A percentile compares a stretch with the other conserved stretches of the same genome.
These are phyloP conservation scores for Komagataella populi DNA, from an alignment of 805 yeast species.

Conservation along the genomic window DNA sequence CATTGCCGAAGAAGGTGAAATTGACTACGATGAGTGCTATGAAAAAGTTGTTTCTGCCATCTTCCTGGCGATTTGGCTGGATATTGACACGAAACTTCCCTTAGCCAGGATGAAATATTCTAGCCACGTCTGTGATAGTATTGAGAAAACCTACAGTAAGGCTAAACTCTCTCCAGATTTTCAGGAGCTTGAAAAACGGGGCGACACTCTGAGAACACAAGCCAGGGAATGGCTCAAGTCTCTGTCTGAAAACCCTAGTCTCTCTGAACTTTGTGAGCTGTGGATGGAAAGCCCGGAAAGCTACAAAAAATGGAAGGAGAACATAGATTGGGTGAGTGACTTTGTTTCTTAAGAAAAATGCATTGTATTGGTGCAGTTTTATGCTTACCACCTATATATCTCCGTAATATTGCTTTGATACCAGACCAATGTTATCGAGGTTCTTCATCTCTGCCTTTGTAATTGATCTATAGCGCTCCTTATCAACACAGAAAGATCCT, in stretches of 20 bases:
- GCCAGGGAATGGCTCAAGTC: background rate
- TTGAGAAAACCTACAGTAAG: background rate
- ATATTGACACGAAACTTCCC: background rate
- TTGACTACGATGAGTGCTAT: background rate
- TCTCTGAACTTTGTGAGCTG: background rate
- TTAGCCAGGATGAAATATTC: background rate
- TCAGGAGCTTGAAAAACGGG: background rate
- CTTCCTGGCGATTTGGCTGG: background rate
- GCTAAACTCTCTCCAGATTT: background rate
- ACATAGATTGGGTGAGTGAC: background rate
- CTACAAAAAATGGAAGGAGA: background rate
- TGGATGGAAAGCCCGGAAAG: background rate
- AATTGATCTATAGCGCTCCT: background rate
- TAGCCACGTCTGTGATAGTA: background rate
- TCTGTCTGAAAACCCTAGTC: background rate
- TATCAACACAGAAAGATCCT: background rate
- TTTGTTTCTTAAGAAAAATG: background rate
- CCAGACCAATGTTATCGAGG: too few species aligned
- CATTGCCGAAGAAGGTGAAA: background rate
- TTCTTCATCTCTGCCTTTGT: background rate
- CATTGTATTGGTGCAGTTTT: too few species aligned
- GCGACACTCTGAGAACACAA: background rate
- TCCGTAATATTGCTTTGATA: too few species aligned
- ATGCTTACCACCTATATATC: too few species aligned
- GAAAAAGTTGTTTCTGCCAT: background rate